A percentile compares a stretch with the other conserved stretches of the same genome.
phyloP scores from a whole-genome alignment of 331 rosid genomes.

The Quercus lobata region DNA sequence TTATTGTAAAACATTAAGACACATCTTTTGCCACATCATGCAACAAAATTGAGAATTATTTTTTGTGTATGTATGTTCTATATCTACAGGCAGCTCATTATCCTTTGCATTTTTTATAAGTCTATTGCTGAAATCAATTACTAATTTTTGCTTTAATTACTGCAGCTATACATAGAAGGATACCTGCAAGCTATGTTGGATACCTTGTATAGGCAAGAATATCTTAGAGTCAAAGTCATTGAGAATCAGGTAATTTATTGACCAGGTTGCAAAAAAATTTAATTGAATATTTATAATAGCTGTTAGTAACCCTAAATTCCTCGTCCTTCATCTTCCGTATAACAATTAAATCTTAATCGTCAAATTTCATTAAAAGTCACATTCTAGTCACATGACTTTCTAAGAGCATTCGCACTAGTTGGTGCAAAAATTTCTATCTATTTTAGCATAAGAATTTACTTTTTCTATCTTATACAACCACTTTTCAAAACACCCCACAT shows the following conservation, averaged over 20 bases:
- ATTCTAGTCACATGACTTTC: too few species aligned
- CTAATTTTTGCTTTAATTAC: conserved; percentile 25
- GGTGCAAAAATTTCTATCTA: too few species aligned
- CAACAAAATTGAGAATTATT: not conserved
- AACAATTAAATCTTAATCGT: too few species aligned
- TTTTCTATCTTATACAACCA: too few species aligned
- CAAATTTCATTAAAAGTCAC: too few species aligned
- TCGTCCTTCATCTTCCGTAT: too few species aligned
- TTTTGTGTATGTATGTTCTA: not conserved
- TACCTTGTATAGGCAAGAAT: conserved; percentile 81
- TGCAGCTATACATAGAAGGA: conserved; percentile 97
- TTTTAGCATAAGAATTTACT: too few species aligned
- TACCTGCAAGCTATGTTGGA: conserved; percentile 99
- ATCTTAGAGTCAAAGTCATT: conserved; percentile 81
- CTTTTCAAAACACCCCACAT: too few species aligned
- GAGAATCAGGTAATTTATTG: conserved; percentile 66
- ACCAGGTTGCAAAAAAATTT: conserved; percentile 10
- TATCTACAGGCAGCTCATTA: not conserved
- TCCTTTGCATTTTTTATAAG: conserved; percentile 5
- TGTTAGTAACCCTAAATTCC: too few species aligned
- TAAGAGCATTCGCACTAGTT: too few species aligned
- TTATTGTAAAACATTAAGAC: not conserved
- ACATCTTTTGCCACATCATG: not conserved
- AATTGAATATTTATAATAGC: not conserved
- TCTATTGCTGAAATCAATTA: not conserved